Evolutionary conservation across 2,329 filamentous ascomycete genomes (phyloP), one percentile per base, ranked within the genome.

Genomic region (Thelonectria blattea): DNA sequence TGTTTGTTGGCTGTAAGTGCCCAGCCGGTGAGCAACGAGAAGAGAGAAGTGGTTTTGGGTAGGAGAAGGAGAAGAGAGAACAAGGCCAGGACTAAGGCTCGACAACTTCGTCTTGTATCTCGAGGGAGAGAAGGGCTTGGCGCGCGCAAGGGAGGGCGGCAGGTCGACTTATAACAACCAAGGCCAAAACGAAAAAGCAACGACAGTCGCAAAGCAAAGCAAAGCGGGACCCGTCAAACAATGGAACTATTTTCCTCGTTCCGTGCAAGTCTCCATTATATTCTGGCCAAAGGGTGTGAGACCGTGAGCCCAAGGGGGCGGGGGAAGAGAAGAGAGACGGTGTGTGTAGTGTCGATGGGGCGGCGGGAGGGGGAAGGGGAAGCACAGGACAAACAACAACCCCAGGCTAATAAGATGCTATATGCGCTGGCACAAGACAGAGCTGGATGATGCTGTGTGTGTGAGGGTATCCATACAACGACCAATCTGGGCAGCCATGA

Each of bases 341-440:
- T 56, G 61, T 63, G 61, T 63, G 61, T 63, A 55, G 65, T 51
- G 61, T 58, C 56, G 66, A 65, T 68, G 52, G 63, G 42, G 34
- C 52, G 65, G 60, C 53, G 52, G 61, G 62, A 63, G 62, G 51
- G 45, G 37, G 53, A 24, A 24, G 22, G n/a, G 22, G 22, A 48
- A 64, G 67, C 67, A 66, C 67, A 68, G 63, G 63, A 58, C 63
- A 66, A 59, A 42, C 47, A 56, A 52, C 51, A 53, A 56, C 52
- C 49, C 63, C 55, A 60, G 67, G 63, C 57, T 56, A 65, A 62
- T 47, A 47, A 51, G 60, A 62, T 64, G 50, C 57, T 61, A 66
- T 56, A 68, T 69, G 67, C 67, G 67, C 65, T 69, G 67, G 67
- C 67, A 68, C 50, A 55, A 47, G 61, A 50, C 61, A 47, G 22